These are phyloP conservation scores for Sungouiozyma ichnusensis DNA, from an alignment of 805 yeast species.

Conservation along the genomic window DNA sequence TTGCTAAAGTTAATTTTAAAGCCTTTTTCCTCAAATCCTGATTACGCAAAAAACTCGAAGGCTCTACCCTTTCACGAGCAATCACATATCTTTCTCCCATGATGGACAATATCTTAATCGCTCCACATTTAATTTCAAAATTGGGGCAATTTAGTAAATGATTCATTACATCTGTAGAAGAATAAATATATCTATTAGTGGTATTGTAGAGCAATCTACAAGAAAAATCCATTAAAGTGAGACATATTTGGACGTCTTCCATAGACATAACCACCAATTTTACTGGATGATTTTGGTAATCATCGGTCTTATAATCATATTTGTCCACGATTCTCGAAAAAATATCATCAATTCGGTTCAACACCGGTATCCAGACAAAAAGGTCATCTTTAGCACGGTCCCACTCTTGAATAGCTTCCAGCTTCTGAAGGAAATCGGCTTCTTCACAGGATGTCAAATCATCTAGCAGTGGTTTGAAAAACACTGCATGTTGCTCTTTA, in stretches of 20 bases:
- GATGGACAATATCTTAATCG: conserved; percentile 49
- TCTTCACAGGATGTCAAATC: conserved; percentile 31
- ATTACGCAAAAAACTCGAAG: conserved; percentile 16
- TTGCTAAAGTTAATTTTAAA: conserved; percentile 42
- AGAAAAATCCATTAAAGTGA: conserved; percentile 51
- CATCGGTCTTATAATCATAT: conserved; percentile 30
- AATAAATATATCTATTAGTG: conserved; percentile 53
- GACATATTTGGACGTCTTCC: conserved; percentile 38
- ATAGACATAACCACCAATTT: conserved; percentile 36
- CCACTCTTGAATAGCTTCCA: conserved; percentile 39
- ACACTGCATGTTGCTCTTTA: conserved; percentile 36
- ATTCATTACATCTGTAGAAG: conserved; percentile 53
- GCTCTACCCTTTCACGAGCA: conserved; percentile 23
- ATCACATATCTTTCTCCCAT: conserved; percentile 51
- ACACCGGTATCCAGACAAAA: conserved; percentile 63
- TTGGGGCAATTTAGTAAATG: conserved; percentile 50
- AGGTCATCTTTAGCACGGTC: conserved; percentile 58
- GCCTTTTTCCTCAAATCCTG: conserved; percentile 35
- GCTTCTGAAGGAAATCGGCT: conserved; percentile 32
- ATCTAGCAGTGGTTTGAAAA: conserved; percentile 29
- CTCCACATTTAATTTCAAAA: conserved; percentile 45
- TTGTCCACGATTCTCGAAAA: conserved; percentile 44
- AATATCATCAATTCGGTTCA: conserved; percentile 65
- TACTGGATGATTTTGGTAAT: conserved; percentile 36
- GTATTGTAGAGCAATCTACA: conserved; percentile 57